These are phyloP conservation scores for Nematocida displodere DNA, from an alignment of 371 early-diverging fungal genomes.

Conservation along the genomic window DNA sequence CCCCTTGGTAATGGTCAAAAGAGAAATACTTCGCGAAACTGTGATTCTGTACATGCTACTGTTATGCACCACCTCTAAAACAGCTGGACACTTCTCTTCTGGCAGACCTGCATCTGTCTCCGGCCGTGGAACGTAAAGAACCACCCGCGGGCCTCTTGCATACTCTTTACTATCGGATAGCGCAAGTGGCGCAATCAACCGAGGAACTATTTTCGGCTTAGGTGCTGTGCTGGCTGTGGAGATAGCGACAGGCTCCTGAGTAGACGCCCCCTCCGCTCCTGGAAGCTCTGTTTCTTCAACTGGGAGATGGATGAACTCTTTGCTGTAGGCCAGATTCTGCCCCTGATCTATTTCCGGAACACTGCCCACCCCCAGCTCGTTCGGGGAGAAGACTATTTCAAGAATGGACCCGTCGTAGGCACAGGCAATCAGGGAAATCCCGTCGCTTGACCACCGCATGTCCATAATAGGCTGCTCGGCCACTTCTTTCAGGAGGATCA, in stretches of 20 bases:
- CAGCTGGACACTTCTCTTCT: neutral
- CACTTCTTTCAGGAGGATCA: slow-evolving; percentile 71
- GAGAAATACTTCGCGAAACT: slow-evolving; percentile 25
- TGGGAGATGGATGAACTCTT: slow-evolving; percentile 1
- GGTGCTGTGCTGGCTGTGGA: neutral
- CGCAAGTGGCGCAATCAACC: slow-evolving; percentile 37
- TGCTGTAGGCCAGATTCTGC: neutral
- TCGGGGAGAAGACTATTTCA: slow-evolving; percentile 68
- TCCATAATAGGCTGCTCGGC: slow-evolving; percentile 77
- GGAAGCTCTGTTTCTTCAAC: neutral
- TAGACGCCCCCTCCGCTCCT: neutral
- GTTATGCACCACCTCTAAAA: neutral
- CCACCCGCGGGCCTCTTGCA: slow-evolving; percentile 15
- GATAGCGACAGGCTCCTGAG: too few species aligned
- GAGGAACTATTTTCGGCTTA: slow-evolving; percentile 46
- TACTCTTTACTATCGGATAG: neutral
- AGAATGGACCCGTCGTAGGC: slow-evolving; percentile 83
- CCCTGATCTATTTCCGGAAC: slow-evolving; percentile 1
- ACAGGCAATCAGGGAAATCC: slow-evolving; percentile 72
- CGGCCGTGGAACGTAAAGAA: neutral
- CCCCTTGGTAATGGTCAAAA: slow-evolving; percentile 35
- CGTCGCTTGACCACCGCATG: slow-evolving; percentile 78
- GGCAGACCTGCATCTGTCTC: neutral
- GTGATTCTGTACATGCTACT: slow-evolving; percentile 46
- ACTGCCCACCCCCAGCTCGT: slow-evolving; percentile 68